Base-by-base conservation (phyloP, 106 monocot genomes). In the Platanthera zijinensis region DNA sequence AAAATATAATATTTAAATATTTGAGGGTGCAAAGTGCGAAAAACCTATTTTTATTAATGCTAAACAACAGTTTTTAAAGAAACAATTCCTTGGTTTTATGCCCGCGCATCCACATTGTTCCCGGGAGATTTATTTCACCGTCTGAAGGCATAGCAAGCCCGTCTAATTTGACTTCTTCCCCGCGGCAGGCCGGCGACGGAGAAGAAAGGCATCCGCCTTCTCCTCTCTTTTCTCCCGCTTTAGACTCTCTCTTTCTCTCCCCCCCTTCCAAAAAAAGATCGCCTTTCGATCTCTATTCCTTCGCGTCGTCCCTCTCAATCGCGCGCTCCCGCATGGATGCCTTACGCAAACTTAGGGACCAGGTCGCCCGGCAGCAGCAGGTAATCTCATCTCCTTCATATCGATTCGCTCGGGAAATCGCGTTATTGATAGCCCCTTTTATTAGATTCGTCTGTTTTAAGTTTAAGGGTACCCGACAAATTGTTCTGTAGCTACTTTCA, bases 301-400 rank as follows among this genome's bases (percentile, higher is more conserved):
- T 10, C 61, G 51, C 51, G 8, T 72, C 10, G 9, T 51, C 19
- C n/a, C 25, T 51, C 9, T 72, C 50, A 8, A 50, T 72, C 21
- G 15, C 72, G 19, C 2, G 19, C 48, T n/a, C 18, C 18, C 22
- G 9, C 22, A 72, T 72, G 72, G 72, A 72, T 9, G 72, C 72
- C 18, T 72, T 72, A 50, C 72, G 72, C 21, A 72, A 72, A 51
- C 72, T 72, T 46, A 72, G 51, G 72, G 72, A 72, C 5, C 72
- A 72, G 51, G 72, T 72, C 51, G 72, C 72, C 21, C 50, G 72
- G 72, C 72, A 72, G 72, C 72, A 72, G 10, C 72, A 72, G 72
- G 72, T 72, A 48, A 2, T 48, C 70, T 51, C 22, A 9, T 51
- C 21, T 51, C 11, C 61, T 4, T 51, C 50, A 21, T 21, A 19